Evolutionary conservation across 306 rosid genomes (phyloP), one percentile per base, ranked within the genome.

Genomic region (Cicer pinnatifidum): DNA sequence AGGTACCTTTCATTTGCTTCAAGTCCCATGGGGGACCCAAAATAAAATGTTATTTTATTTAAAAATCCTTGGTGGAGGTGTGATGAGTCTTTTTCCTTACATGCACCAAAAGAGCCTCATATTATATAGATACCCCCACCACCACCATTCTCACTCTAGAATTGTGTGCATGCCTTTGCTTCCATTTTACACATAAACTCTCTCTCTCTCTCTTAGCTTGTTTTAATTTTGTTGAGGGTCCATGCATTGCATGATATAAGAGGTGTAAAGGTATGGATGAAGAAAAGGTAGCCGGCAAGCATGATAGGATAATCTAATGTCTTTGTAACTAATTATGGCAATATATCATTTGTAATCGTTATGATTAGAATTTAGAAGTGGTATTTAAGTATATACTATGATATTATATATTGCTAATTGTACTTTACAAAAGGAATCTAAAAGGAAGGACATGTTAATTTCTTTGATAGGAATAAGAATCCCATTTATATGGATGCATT

Each of bases 151-250:
- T 86, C 86, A 57, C 91, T 79, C 77, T 80, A 75, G 72, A 82
- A 11, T 39, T 86, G 84, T 79, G 86, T 86, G 88, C 92, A 92
- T 85, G 88, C 90, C 97, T 89, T 93, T 93, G 96, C 98, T 91
- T 93, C 86, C 79, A 80, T 89, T 91, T 91, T 86, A 93, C 98
- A 89, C 35, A 28, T 28, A 28, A 28, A 28, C 35, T 71, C 82
- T 86, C 84, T 85, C 85, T 75, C 80, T 75, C 67, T 59, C 33
- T 53, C 39, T 57, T 11, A 19, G 37, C 3, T 6, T 17, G 6
- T 58, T 6, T 47, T 45, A 44, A 37, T 64, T 54, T 37, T 61
- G 12, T 53, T 72, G 52, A 76, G 87, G 84, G 84, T 76, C 85
- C 84, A 77, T 87, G 88, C 85, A 89, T 75, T 59, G 66, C 66